phyloP scores from a whole-genome alignment of 345 rosid species.

The Citrus mangshanensis region DNA sequence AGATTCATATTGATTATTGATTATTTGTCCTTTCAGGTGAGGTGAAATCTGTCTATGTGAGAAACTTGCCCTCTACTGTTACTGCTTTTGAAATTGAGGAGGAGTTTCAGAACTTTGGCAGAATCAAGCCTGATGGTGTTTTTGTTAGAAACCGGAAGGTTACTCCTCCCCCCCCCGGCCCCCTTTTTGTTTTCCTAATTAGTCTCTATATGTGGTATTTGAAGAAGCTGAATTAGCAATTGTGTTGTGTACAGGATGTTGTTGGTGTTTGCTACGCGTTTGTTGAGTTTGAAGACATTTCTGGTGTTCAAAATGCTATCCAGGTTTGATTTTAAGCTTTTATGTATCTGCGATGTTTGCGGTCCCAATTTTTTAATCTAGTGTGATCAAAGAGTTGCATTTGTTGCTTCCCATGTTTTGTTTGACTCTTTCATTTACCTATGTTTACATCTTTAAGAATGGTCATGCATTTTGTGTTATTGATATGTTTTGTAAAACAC shows the following conservation, averaged over 20 bases:
- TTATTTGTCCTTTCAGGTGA: conserved; percentile 53
- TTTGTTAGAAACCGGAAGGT: conserved; percentile 91
- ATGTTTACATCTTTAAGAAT: neutral
- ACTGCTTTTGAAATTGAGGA: conserved; percentile 80
- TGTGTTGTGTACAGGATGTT: conserved; percentile 60
- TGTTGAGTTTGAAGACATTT: conserved; percentile 91
- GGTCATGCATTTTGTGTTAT: neutral
- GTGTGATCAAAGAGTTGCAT: neutral
- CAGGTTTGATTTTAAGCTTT: conserved; percentile 44
- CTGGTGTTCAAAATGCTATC: conserved; percentile 82
- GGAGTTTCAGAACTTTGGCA: conserved; percentile 81
- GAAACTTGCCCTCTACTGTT: conserved; percentile 85
- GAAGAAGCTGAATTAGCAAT: conserved; percentile 16
- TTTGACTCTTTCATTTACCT: neutral
- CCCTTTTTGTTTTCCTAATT: neutral
- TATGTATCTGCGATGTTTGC: neutral
- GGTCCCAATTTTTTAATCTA: neutral
- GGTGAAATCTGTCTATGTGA: conserved; percentile 86
- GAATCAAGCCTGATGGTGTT: conserved; percentile 85
- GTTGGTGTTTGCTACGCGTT: conserved; percentile 94
- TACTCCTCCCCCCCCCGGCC: neutral
- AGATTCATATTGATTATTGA: conserved; percentile 19
- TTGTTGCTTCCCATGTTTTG: neutral
- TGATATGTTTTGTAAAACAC: neutral
- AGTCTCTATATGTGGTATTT: neutral